phyloP scores from a whole-genome alignment of 768 basidiomycete genomes.

The Suillus brevipes region DNA sequence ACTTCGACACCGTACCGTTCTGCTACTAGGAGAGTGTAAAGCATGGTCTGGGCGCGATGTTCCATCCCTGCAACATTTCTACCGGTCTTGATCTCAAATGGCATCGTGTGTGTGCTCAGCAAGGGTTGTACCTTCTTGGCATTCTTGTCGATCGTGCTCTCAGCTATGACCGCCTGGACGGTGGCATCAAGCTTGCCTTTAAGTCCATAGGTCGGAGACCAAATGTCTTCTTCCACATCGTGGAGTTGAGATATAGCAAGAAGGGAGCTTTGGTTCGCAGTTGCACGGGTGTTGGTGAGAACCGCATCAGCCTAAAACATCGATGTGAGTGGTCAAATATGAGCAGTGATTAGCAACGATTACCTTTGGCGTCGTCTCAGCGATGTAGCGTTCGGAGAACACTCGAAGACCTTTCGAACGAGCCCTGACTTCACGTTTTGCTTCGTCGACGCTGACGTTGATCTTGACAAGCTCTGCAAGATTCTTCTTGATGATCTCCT shows the following conservation, averaged over 20 bases:
- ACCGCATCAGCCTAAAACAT: slow-evolving; percentile 55
- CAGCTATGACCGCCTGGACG: slow-evolving; percentile 64
- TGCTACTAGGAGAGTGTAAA: slow-evolving; percentile 87
- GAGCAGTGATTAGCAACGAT: slow-evolving; percentile 5
- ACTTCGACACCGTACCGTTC: slow-evolving; percentile 89
- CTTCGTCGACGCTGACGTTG: slow-evolving; percentile 57
- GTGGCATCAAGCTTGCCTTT: slow-evolving; percentile 96
- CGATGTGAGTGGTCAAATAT: slow-evolving; percentile 3
- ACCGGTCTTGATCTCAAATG: slow-evolving; percentile 98
- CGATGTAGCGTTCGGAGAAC: slow-evolving; percentile 69
- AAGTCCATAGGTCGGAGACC: slow-evolving; percentile 92
- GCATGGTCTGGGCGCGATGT: slow-evolving; percentile 96
- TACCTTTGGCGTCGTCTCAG: slow-evolving; percentile 61
- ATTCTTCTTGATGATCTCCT: slow-evolving; percentile 50
- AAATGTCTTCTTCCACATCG: slow-evolving; percentile 96
- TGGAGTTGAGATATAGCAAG: slow-evolving; percentile 76
- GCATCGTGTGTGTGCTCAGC: slow-evolving; percentile 43
- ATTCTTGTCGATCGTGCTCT: slow-evolving; percentile 33
- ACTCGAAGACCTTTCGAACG: slow-evolving; percentile 64
- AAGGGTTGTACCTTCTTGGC: slow-evolving; percentile 21
- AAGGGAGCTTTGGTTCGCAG: slow-evolving; percentile 45
- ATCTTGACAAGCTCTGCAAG: slow-evolving; percentile 66
- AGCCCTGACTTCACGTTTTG: slow-evolving; percentile 57
- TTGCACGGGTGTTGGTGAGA: slow-evolving; percentile 66
- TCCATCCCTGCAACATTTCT: slow-evolving; percentile 76